Evolutionary conservation across 305 asterid species (phyloP).

Genomic region (Ajuga reptans): DNA sequence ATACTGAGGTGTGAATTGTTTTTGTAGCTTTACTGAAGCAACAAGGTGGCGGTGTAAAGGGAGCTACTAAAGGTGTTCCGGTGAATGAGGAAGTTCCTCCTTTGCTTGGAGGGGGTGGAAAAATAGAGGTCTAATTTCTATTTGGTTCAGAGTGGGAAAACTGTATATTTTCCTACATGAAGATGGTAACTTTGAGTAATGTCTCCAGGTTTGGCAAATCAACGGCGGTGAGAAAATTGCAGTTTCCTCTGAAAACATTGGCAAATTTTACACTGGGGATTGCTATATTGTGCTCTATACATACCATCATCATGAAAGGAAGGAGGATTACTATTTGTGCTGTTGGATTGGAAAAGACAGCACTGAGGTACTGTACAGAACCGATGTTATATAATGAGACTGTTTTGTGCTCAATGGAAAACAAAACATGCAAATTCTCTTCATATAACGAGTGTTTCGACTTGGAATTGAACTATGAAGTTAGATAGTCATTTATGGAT

Average conservation of each 20-base stretch:
- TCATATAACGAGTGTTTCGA: no score
- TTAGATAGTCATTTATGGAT: no score
- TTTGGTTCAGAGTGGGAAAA: not conserved
- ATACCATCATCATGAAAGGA: slow-evolving; percentile 48
- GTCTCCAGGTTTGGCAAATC: slow-evolving; percentile 52
- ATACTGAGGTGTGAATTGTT: slow-evolving; percentile 10
- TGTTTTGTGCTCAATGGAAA: not conserved
- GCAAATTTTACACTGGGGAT: slow-evolving; percentile 60
- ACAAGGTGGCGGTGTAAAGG: slow-evolving; percentile 54
- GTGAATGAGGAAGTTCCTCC: slow-evolving; percentile 56
- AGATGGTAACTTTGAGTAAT: slow-evolving; percentile 15
- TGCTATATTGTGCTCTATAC: slow-evolving; percentile 58
- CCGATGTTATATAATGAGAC: slow-evolving; percentile 3
- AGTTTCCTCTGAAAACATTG: slow-evolving; percentile 43
- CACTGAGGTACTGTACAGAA: slow-evolving; percentile 34
- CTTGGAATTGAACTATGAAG: no score
- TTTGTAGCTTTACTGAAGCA: slow-evolving; percentile 52
- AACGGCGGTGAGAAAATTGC: slow-evolving; percentile 41
- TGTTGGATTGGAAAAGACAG: slow-evolving; percentile 65
- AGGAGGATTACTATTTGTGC: slow-evolving; percentile 59
- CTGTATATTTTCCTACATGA: slow-evolving; percentile 2
- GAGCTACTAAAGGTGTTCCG: slow-evolving; percentile 40
- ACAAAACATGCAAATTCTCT: not conserved
- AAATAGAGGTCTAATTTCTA: slow-evolving; percentile 43
- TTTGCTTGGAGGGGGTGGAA: slow-evolving; percentile 62